Conservation (phyloP, 2,329 filamentous ascomycete genomes). For the Paraphoma chrysanthemicola region DNA sequence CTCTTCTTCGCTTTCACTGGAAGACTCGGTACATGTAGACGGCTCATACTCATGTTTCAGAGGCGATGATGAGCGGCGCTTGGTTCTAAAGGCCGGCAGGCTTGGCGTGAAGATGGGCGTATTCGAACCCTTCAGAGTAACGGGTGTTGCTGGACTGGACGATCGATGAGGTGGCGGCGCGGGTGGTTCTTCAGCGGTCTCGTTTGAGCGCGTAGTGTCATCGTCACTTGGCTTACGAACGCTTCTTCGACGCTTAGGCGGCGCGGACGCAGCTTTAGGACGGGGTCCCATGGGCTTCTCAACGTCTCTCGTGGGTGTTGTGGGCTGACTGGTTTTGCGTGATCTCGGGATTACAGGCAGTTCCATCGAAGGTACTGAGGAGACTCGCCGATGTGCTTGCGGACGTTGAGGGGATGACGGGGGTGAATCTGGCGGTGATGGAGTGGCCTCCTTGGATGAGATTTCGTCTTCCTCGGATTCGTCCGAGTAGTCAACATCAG, state of each 20-base stretch:
- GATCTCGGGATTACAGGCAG: slow-evolving; percentile 55
- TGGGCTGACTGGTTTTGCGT: slow-evolving; percentile 50
- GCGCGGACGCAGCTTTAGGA: slow-evolving; percentile 35
- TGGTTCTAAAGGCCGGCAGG: slow-evolving; percentile 51
- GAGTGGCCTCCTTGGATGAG: slow-evolving; percentile 20
- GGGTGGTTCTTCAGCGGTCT: slow-evolving; percentile 38
- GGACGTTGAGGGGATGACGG: slow-evolving; percentile 39
- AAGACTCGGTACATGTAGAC: slow-evolving; percentile 72
- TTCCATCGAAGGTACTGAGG: slow-evolving; percentile 57
- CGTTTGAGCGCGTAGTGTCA: slow-evolving; percentile 12
- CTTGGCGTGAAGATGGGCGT: slow-evolving; percentile 59
- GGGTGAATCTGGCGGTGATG: slow-evolving; percentile 30
- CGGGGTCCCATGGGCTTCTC: slow-evolving; percentile 12
- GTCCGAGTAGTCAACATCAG: slow-evolving; percentile 44
- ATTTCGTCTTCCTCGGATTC: slow-evolving; percentile 42
- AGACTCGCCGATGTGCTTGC: slow-evolving; percentile 51
- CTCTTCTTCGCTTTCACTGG: slow-evolving; percentile 64
- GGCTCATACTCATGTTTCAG: slow-evolving; percentile 97
- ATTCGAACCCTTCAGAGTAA: slow-evolving; percentile 52
- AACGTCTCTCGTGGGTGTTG: slow-evolving; percentile 37
- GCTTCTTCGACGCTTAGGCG: slow-evolving; percentile 38
- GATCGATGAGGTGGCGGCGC: slow-evolving; percentile 60
- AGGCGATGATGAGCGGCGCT: slow-evolving; percentile 85
- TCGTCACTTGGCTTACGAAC: slow-evolving; percentile 18
- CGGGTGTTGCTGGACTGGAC: slow-evolving; percentile 58